These are phyloP conservation scores for Hordeum marinum DNA, from an alignment of 176 grass and related monocot species.

Conservation along the genomic window DNA sequence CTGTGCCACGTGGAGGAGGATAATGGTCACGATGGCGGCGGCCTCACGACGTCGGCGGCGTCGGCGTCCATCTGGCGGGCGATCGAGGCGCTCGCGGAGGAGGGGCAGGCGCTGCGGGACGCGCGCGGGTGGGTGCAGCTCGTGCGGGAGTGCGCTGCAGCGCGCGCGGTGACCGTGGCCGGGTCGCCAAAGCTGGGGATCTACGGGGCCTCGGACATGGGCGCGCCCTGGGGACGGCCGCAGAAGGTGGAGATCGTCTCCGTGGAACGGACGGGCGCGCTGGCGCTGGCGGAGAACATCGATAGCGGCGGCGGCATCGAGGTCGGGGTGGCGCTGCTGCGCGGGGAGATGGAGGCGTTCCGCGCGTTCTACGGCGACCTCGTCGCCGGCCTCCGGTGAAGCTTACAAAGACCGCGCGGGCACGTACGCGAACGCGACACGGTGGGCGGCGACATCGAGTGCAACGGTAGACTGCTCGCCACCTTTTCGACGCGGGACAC, in stretches of 20 bases:
- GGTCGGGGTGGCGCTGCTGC: conserved; percentile 63
- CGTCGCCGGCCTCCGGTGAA: background rate
- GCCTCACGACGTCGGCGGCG: conserved; percentile 15
- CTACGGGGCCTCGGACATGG: conserved; percentile 56
- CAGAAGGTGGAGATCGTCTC: conserved; percentile 64
- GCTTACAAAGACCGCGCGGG: background rate
- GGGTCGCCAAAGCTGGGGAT: conserved; percentile 67
- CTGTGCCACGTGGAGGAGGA: conserved; percentile 46
- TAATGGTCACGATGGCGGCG: background rate
- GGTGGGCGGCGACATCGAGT: background rate
- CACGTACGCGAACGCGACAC: background rate
- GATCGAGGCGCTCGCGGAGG: conserved; percentile 47
- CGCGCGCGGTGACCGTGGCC: conserved; percentile 64
- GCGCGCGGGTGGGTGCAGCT: conserved; percentile 53
- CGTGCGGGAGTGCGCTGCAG: conserved; percentile 39
- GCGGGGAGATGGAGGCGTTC: conserved; percentile 58
- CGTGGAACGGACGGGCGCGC: conserved; percentile 65
- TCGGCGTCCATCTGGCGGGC: conserved; percentile 44
- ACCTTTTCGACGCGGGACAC: background rate
- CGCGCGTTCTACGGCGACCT: conserved; percentile 23
- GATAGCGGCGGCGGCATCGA: conserved; percentile 71
- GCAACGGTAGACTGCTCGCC: background rate
- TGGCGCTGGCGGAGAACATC: conserved; percentile 51
- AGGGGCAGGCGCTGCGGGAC: conserved; percentile 35
- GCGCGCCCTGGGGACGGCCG: conserved; percentile 32